Percentiles rank a stretch among this genome's conserved stretches.
These are phyloP conservation scores for Trichoderma afroharzianum DNA, from an alignment of 2,329 filamentous ascomycete species.

Conservation along the genomic window DNA sequence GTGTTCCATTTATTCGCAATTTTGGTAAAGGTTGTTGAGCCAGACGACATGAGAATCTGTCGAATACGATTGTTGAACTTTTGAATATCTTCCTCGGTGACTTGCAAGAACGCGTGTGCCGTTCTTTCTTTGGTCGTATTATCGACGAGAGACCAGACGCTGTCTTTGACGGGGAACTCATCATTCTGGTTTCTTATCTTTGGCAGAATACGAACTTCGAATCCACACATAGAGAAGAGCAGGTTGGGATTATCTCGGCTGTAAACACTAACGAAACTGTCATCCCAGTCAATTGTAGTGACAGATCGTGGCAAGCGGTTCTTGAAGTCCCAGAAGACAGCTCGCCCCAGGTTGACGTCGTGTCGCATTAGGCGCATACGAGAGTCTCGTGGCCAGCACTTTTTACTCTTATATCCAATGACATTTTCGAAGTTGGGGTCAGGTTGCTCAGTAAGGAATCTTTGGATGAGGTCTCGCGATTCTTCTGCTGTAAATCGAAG, in stretches of 20 bases:
- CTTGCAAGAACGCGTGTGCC: slow-evolving; percentile 94
- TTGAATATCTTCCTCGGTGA: slow-evolving; percentile 95
- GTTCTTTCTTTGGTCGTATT: slow-evolving; percentile 96
- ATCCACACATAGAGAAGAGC: slow-evolving; percentile 96
- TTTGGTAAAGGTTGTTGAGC: slow-evolving; percentile 99
- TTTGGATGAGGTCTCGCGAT: slow-evolving; percentile 91
- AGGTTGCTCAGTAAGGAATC: slow-evolving; percentile 95
- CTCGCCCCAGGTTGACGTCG: slow-evolving; percentile 94
- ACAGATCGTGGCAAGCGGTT: slow-evolving; percentile 91
- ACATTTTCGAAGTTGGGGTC: slow-evolving; percentile 99
- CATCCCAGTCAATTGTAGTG: slow-evolving; percentile 98
- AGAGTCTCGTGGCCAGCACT: slow-evolving; percentile 97
- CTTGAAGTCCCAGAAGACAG: slow-evolving; percentile 98
- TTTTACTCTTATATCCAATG: slow-evolving; percentile 98
- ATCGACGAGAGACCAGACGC: slow-evolving; percentile 95
- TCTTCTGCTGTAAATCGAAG: slow-evolving; percentile 91
- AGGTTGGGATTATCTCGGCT: slow-evolving; percentile 96
- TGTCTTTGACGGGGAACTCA: slow-evolving; percentile 96
- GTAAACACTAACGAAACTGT: slow-evolving; percentile 97
- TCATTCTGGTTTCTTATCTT: slow-evolving; percentile 95
- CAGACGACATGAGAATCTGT: slow-evolving; percentile 98
- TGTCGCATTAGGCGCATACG: slow-evolving; percentile 98
- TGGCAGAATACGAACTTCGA: slow-evolving; percentile 92
- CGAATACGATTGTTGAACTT: slow-evolving; percentile 99
- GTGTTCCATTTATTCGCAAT: slow-evolving; percentile 99